These are phyloP conservation scores for Sordariomycetes sp. DNA, from an alignment of 2,329 filamentous ascomycete species.

Conservation along the genomic window DNA sequence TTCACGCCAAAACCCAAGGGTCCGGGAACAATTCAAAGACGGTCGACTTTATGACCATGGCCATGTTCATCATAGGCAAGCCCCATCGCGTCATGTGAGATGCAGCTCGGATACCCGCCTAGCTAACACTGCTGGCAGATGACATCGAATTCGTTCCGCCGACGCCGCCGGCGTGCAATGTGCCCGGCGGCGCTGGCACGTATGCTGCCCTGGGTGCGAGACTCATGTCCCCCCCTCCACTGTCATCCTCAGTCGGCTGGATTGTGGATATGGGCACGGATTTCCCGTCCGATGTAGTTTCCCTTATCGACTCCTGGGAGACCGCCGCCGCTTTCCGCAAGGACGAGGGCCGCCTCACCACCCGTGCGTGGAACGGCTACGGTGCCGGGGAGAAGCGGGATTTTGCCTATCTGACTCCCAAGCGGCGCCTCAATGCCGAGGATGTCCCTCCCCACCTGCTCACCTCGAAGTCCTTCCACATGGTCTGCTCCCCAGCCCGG, in stretches of 20 bases:
- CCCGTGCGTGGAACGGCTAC: constrained; percentile 88
- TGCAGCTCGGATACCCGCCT: not conserved
- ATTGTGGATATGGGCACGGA: constrained; percentile 82
- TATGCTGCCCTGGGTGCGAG: constrained; percentile 83
- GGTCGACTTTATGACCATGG: constrained; percentile 56
- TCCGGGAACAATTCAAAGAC: not conserved
- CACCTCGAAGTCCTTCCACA: constrained; percentile 65
- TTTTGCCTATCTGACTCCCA: constrained; percentile 82
- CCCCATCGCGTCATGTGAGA: constrained; percentile 7
- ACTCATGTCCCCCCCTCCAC: constrained; percentile 60
- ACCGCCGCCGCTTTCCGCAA: constrained; percentile 60
- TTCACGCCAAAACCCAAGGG: not conserved
- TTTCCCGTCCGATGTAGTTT: constrained; percentile 56
- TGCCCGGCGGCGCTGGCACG: constrained; percentile 81
- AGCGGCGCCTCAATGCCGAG: constrained; percentile 62
- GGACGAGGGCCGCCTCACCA: constrained; percentile 59
- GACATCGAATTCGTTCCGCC: constrained; percentile 78
- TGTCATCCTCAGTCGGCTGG: constrained; percentile 66
- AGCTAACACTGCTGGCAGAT: constrained; percentile 37
- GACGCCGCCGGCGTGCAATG: constrained; percentile 53
- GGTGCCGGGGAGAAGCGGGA: constrained; percentile 54
- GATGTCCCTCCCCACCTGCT: constrained; percentile 57
- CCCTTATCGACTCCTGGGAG: constrained; percentile 58
- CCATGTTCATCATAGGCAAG: constrained; percentile 64
- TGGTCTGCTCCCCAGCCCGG: constrained; percentile 69